Conservation (phyloP, 345 rosid genomes). For the Eucalyptus tenuipes region DNA sequence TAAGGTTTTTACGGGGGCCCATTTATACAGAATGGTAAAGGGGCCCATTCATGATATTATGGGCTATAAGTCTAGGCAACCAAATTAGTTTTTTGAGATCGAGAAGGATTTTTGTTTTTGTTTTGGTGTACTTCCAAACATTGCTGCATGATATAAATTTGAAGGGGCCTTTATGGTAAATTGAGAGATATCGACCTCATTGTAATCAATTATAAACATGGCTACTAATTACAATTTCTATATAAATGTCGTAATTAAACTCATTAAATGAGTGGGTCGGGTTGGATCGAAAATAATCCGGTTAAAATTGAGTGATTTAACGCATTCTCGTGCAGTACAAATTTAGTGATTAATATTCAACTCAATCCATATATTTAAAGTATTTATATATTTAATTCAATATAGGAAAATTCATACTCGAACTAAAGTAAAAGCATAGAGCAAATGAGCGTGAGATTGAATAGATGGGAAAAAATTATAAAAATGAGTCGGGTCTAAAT, state of each 20-base stretch:
- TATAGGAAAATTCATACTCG: no score
- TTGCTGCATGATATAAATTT: neutral
- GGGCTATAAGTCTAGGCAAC: neutral
- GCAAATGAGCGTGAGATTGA: fast-evolving
- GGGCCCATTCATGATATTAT: neutral
- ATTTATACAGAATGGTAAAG: no score
- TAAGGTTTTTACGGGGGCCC: neutral
- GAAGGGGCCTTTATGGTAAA: neutral
- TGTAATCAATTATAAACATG: fast-evolving
- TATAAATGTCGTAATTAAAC: neutral
- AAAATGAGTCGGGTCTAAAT: fast-evolving
- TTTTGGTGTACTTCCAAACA: fast-evolving
- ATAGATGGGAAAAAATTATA: fast-evolving
- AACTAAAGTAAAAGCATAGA: no score
- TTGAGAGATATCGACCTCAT: neutral
- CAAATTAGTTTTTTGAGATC: neutral
- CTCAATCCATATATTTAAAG: no score
- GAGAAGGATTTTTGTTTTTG: neutral
- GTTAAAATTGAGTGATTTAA: no score
- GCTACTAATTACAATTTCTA: neutral
- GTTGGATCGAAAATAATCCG: fast-evolving
- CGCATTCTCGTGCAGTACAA: fast-evolving
- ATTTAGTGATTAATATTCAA: fast-evolving
- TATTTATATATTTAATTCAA: no score
- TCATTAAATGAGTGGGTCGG: fast-evolving